Conservation (phyloP, 2,329 filamentous ascomycete genomes). For the Diaporthe australafricana region DNA sequence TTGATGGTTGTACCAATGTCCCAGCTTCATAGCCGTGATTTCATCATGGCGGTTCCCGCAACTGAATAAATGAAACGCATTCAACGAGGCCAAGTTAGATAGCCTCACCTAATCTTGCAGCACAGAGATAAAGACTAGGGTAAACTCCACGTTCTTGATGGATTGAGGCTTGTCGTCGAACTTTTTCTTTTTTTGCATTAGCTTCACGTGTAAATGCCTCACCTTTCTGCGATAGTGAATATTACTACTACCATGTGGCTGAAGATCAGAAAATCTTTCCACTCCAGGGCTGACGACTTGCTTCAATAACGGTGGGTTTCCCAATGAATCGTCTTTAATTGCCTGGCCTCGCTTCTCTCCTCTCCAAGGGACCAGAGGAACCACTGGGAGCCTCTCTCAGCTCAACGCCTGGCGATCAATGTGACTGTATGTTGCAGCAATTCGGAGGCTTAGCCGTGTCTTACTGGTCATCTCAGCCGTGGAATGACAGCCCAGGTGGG, state of each 20-base stretch:
- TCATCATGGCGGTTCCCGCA: not conserved
- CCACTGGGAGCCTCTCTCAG: not conserved
- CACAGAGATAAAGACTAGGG: not conserved
- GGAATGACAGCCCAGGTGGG: slow-evolving; percentile 2
- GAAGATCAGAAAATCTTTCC: not conserved
- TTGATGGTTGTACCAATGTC: not conserved
- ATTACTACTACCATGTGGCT: no score
- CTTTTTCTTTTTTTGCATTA: not conserved
- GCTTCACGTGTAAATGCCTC: no score
- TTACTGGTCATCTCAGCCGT: slow-evolving; percentile 5
- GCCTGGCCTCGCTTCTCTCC: not conserved
- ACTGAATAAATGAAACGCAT: not conserved
- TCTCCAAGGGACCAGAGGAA: not conserved
- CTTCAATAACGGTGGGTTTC: not conserved
- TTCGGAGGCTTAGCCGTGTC: not conserved
- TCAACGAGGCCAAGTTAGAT: not conserved
- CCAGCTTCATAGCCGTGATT: no score
- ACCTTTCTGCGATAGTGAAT: no score
- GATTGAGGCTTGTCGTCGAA: not conserved
- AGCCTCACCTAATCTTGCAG: not conserved
- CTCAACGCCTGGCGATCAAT: not conserved
- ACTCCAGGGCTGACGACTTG: slow-evolving; percentile 14
- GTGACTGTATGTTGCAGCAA: not conserved
- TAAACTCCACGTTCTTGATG: not conserved
- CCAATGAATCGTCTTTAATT: slow-evolving; percentile 4